Conservation (phyloP, 371 early-diverging fungal genomes). For the Rhizoclosmatium hyalinum region DNA sequence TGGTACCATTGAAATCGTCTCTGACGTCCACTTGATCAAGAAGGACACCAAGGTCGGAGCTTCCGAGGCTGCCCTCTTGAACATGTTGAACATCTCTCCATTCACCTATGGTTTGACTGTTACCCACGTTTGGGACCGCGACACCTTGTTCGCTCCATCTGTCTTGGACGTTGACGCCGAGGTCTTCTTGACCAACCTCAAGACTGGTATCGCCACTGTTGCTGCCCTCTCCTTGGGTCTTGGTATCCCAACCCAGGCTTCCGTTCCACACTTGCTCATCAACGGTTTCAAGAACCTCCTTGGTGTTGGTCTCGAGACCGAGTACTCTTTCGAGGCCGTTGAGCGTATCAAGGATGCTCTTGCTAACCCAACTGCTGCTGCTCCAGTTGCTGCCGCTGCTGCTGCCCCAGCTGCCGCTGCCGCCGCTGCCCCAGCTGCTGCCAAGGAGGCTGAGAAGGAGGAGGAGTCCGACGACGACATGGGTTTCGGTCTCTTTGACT, state of each 20-base stretch:
- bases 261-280: constrained; percentile 97
- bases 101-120: constrained; percentile 99
- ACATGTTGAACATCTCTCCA: constrained; percentile 99
- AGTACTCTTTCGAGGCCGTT: constrained; percentile 91
- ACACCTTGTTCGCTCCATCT: constrained; percentile 87
- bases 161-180: constrained; percentile 95
- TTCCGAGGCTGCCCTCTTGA: constrained; percentile 98
- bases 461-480: constrained; percentile 50
- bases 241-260: constrained; percentile 93
- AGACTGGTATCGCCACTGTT: constrained; percentile 83
- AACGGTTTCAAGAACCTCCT: constrained; percentile 97
- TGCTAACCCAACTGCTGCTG: constrained; percentile 50
- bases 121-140: constrained; percentile 92
- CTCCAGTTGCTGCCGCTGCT: constrained; percentile 43
- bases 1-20: constrained; percentile 99
- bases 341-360: constrained; percentile 71
- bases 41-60: constrained; percentile 96
- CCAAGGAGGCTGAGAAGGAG: constrained; percentile 47
- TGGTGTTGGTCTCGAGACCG: constrained; percentile 82
- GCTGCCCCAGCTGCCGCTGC: constrained; percentile 44
- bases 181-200: constrained; percentile 79
- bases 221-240: constrained; percentile 95
- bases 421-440: constrained; percentile 36
- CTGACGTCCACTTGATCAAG: constrained; percentile 92
- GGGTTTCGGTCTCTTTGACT: constrained; percentile 53